Evolutionary conservation across 768 basidiomycete species (phyloP).

Genomic region (Albatrellus ellisii): DNA sequence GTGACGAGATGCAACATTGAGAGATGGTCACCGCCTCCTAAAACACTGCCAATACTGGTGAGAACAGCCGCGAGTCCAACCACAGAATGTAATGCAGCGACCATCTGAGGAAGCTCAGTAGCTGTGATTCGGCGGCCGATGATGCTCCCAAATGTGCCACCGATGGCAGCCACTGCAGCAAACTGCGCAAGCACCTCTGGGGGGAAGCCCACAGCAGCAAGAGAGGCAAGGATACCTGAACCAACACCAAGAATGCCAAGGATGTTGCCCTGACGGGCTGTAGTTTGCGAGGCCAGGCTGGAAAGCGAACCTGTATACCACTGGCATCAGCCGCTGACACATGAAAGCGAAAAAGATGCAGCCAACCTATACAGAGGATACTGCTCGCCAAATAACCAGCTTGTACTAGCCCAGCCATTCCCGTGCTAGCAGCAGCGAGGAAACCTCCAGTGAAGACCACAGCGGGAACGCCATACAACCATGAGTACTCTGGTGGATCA

Average conservation of each 20-base stretch:
- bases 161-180: conserved; percentile 62
- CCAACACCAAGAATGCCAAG: conserved; percentile 81
- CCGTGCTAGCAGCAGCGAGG: conserved; percentile 69
- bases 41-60: conserved; percentile 73
- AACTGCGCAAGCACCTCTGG: conserved; percentile 67
- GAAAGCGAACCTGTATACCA: conserved; percentile 51
- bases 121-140: conserved; percentile 78
- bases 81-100: conserved; percentile 72
- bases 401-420: conserved; percentile 77
- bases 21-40: conserved; percentile 51
- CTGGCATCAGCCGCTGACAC: not conserved
- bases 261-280: conserved; percentile 78
- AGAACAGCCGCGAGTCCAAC: conserved; percentile 85
- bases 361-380: conserved; percentile 68
- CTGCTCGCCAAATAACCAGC: conserved; percentile 81
- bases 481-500: conserved; percentile 82
- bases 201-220: conserved; percentile 75
- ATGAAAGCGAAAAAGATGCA: not conserved
- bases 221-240: conserved; percentile 68
- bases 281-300: conserved; percentile 65
- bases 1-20: conserved; percentile 68
- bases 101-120: conserved; percentile 80
- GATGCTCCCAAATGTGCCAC: conserved; percentile 53
- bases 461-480: conserved; percentile 71
- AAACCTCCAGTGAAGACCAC: conserved; percentile 76